These are phyloP conservation scores for Pseudogymnoascus sp. DNA, from an alignment of 2,329 filamentous ascomycete species.

Conservation along the genomic window DNA sequence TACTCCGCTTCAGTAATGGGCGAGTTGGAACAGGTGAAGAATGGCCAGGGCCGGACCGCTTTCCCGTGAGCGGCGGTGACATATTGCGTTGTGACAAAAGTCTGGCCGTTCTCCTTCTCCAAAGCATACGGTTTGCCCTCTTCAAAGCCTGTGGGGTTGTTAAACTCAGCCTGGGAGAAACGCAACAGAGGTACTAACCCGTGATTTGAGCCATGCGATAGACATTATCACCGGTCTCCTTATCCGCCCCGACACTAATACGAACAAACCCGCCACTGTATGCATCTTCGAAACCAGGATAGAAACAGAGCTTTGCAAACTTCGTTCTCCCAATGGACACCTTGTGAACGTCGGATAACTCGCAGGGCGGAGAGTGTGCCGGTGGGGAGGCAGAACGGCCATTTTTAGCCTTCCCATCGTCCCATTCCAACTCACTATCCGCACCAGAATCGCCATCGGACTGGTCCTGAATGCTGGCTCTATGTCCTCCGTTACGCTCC, in stretches of 20 bases:
- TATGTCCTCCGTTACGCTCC: constrained; percentile 41
- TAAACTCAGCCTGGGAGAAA: constrained; percentile 16
- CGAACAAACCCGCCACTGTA: constrained; percentile 80
- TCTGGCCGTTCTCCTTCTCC: constrained; percentile 61
- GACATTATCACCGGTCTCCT: constrained; percentile 59
- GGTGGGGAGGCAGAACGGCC: constrained; percentile 36
- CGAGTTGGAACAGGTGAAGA: constrained; percentile 81
- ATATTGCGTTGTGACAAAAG: constrained; percentile 79
- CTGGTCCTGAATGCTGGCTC: constrained; percentile 40
- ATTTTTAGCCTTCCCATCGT: constrained; percentile 43
- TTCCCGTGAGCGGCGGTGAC: constrained; percentile 74
- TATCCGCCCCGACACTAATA: constrained; percentile 71
- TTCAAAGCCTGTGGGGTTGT: constrained; percentile 52
- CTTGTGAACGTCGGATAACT: constrained; percentile 73
- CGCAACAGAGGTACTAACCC: constrained; percentile 40
- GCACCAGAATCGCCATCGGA: constrained; percentile 57
- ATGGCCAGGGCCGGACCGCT: constrained; percentile 75
- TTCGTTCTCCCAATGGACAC: constrained; percentile 75
- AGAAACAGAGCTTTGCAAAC: constrained; percentile 88
- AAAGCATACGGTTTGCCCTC: constrained; percentile 78
- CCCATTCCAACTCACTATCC: constrained; percentile 75
- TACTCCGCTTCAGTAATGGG: constrained; percentile 78
- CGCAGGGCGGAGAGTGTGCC: constrained; percentile 53
- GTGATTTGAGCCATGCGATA: constrained; percentile 89
- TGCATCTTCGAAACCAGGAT: constrained; percentile 75